These are phyloP conservation scores for Trichoderma brevicompactum DNA, from an alignment of 2,329 filamentous ascomycete genomes.

Conservation along the genomic window DNA sequence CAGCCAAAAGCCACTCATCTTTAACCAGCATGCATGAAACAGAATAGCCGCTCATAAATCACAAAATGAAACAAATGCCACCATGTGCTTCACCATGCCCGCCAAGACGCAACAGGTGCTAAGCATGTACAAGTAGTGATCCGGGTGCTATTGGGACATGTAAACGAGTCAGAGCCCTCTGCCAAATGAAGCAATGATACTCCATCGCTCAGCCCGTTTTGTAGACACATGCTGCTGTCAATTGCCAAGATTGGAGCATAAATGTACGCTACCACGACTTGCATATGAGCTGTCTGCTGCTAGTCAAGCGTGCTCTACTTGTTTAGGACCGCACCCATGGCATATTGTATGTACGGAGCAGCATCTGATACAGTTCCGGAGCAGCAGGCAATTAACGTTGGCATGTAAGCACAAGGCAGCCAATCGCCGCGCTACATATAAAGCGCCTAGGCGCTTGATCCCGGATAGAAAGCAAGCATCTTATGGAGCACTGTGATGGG, in stretches of 20 bases:
- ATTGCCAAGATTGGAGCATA: constrained; percentile 17
- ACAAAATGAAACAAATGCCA: not conserved
- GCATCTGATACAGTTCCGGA: too few relatives aligned
- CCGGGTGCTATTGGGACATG: too few relatives aligned
- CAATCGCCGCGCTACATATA: not conserved
- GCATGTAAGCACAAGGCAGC: not conserved
- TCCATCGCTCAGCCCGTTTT: constrained; percentile 10
- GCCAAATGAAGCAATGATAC: constrained; percentile 15
- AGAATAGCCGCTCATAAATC: not conserved
- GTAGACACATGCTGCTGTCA: constrained; percentile 8
- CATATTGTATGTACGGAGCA: not conserved
- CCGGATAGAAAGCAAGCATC: not conserved
- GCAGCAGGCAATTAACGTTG: not conserved
- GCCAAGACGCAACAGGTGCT: not conserved
- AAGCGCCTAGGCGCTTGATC: not conserved
- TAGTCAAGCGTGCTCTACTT: constrained; percentile 1
- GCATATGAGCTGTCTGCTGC: constrained; percentile 18
- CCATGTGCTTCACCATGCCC: not conserved
- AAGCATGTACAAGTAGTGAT: not conserved
- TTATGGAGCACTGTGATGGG: not conserved
- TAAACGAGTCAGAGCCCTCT: not conserved
- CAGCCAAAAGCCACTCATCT: too few relatives aligned
- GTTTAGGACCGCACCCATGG: not conserved
- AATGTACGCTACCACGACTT: not conserved
- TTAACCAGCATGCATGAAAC: too few relatives aligned